Evolutionary conservation across 2,329 filamentous ascomycete genomes (phyloP).

Genomic region (Neurospora sp.): DNA sequence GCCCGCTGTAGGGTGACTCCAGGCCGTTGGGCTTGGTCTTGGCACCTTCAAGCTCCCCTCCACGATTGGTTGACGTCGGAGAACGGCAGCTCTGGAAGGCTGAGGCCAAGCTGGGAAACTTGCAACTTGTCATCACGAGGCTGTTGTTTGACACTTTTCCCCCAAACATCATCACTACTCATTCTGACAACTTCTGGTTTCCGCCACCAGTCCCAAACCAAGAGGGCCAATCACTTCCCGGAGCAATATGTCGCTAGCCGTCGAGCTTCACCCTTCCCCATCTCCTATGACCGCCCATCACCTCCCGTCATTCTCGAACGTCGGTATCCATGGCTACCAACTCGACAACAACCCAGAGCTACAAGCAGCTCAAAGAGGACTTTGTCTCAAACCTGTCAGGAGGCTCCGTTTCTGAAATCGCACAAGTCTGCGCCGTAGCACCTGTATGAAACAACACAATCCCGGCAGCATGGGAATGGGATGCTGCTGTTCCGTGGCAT

Average conservation of each 20-base stretch:
- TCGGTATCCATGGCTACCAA: conserved; percentile 18
- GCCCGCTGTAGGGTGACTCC: background rate
- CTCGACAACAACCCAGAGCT: conserved; percentile 39
- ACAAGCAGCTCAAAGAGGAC: conserved; percentile 89
- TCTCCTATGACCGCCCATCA: background rate
- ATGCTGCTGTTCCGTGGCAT: background rate
- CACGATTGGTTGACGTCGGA: background rate
- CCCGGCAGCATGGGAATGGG: background rate
- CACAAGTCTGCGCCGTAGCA: conserved; percentile 72
- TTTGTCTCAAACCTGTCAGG: conserved; percentile 89
- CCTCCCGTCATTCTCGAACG: background rate
- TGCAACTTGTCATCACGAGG: conserved; percentile 6
- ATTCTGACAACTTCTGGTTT: background rate
- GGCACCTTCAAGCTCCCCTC: background rate
- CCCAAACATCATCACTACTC: conserved; percentile 6
- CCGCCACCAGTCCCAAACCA: background rate
- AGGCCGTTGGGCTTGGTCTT: background rate
- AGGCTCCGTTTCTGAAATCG: conserved; percentile 76
- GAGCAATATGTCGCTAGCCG: background rate
- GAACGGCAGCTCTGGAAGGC: background rate
- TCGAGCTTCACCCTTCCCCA: background rate
- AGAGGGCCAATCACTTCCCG: background rate
- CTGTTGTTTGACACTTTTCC: conserved; percentile 7
- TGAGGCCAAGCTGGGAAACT: background rate
- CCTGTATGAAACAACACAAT: conserved; percentile 50